Base-by-base conservation (phyloP, 192 early-diverging fungal genomes). In the Entomortierella chlamydospora region DNA sequence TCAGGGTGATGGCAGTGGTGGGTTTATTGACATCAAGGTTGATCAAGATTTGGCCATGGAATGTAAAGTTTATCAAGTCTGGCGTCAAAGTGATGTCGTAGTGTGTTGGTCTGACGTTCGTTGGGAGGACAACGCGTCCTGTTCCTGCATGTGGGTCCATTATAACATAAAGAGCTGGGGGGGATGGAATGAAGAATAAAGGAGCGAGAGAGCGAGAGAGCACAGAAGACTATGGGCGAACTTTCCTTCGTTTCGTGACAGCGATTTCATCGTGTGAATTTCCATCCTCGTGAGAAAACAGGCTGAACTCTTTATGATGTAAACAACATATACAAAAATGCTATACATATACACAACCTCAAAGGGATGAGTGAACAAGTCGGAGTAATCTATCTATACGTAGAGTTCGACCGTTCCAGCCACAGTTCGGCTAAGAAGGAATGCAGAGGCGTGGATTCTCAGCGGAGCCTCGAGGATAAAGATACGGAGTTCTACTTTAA, bases 51-150 rank as follows among this genome's bases (percentile, higher is more conserved):
- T 72, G 66, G 25, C 97, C 97, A 23, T 87, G 81, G 74, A 95
- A 97, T 8, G 87, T 89, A 63, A 95, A 95, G 30, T 86, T 82
- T n/a, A 87, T 87, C 54, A 98, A 84, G 79, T 95, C 88, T 2
- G 96, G 95, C 20, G 90, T 92, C 15, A 98, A 76, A 8, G 86
- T 83, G 42, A 98, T 83, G 71, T 87, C 87, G 85, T 98, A 98
- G 81, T 97, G 93, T 41, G 85, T 74, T 11, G 96, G 96, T 49
- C 86, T 90, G 57, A 96, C 93, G 66, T 89, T 95, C 59, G 90
- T 91, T 50, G 96, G 96, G 37, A 98, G 89, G 49, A 97, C 88
- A 73, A 95, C 90, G 51, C 87, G 89, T 34, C 72, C 71, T 28
- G 58, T 79, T 64, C 76, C 76, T 66, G 67, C 76, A 56, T 79